Conservation (phyloP, 2,329 filamentous ascomycete genomes). For the Penicillium concentricum region DNA sequence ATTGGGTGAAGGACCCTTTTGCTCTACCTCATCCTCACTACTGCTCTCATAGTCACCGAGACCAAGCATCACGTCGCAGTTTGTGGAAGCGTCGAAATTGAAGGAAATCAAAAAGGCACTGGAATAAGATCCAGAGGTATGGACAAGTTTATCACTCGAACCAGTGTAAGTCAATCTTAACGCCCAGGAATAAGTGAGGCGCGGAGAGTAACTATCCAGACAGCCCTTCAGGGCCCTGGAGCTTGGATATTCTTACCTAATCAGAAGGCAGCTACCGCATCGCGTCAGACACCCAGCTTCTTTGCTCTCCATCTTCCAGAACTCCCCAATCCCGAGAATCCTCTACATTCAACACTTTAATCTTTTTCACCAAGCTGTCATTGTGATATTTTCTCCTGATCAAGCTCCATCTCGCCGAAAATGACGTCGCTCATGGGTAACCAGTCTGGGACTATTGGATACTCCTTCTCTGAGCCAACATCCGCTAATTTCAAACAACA, state of each 20-base stretch:
- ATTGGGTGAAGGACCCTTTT: conserved; percentile 10
- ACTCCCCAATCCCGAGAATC: conserved; percentile 5
- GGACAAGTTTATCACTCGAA: background rate
- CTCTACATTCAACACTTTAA: conserved; percentile 5
- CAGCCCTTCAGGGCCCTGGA: background rate
- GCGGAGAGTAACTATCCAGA: background rate
- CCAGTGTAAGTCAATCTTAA: background rate
- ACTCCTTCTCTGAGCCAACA: conserved; percentile 58
- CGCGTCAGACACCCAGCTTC: conserved; percentile 33
- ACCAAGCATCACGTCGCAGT: conserved; percentile 36
- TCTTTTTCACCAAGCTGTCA: background rate
- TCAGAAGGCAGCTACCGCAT: conserved; percentile 39
- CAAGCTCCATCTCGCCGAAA: conserved; percentile 16
- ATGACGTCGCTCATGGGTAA: conserved; percentile 58
- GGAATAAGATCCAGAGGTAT: background rate
- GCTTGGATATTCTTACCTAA: conserved; percentile 32
- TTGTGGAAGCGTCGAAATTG: background rate
- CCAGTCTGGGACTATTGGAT: conserved; percentile 54
- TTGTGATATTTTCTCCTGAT: background rate
- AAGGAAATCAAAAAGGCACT: background rate
- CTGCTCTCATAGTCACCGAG: conserved; percentile 47
- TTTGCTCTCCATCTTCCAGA: conserved; percentile 14
- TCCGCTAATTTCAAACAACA: conserved; percentile 59
- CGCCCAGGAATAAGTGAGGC: background rate
- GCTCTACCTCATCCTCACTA: conserved; percentile 43